These are phyloP conservation scores for Podospora bellae-mahoneyi DNA, from an alignment of 495 filamentous ascomycete species.

Conservation along the genomic window DNA sequence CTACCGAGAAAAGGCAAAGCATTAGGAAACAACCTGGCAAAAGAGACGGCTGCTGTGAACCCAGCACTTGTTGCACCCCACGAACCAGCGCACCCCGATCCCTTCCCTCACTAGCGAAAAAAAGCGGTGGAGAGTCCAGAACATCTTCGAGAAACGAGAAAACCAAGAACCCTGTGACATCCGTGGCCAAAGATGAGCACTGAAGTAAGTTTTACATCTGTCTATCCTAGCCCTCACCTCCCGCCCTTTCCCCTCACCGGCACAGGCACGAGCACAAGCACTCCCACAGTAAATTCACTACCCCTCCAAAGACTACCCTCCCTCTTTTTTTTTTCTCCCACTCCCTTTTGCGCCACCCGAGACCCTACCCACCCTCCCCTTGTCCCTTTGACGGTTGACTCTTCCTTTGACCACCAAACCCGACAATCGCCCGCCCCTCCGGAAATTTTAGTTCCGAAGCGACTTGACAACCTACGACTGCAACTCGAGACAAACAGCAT, in stretches of 20 bases:
- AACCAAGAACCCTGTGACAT: slow-evolving; percentile 10
- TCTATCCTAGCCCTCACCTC: slow-evolving; percentile 2
- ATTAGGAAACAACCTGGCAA: not conserved
- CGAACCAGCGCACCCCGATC: not conserved
- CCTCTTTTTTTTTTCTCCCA: slow-evolving; percentile 4
- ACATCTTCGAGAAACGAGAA: slow-evolving; percentile 10
- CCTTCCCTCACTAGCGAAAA: slow-evolving; percentile 7
- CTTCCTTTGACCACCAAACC: not conserved
- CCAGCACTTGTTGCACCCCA: slow-evolving; percentile 8
- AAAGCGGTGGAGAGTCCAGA: slow-evolving; percentile 23
- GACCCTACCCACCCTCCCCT: slow-evolving; percentile 3
- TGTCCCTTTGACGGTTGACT: not conserved
- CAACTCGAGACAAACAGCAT: not conserved
- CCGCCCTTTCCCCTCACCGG: slow-evolving; percentile 15
- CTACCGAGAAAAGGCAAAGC: not conserved
- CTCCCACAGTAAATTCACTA: slow-evolving; percentile 18
- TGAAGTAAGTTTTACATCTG: slow-evolving; percentile 33
- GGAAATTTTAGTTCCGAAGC: not conserved
- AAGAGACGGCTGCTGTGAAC: not conserved
- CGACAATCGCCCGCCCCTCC: not conserved
- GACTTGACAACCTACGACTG: not conserved
- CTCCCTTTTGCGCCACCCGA: not conserved
- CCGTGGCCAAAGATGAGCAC: slow-evolving; percentile 31
- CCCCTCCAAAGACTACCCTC: slow-evolving; percentile 24
- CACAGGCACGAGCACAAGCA: slow-evolving; percentile 7